Evolutionary conservation across 768 basidiomycete genomes (phyloP).

Genomic region (Pulveroboletus ravenelii): DNA sequence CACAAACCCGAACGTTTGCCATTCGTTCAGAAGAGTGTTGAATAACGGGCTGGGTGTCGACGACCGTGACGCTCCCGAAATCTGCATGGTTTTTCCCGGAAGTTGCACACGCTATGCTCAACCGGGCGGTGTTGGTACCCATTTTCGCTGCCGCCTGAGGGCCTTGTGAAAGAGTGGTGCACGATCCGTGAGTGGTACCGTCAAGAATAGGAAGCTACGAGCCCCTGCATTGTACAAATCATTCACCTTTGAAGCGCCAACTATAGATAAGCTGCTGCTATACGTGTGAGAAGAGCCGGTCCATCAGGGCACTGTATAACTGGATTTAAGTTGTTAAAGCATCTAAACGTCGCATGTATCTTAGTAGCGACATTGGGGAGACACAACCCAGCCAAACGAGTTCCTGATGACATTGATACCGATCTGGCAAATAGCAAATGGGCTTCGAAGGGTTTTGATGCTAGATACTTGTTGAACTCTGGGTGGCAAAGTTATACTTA

Average conservation of each 20-base stretch:
- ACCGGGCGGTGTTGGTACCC: conserved; percentile 36
- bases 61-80: conserved; percentile 43
- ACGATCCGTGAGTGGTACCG: conserved; percentile 55
- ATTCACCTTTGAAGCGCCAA: conserved; percentile 19
- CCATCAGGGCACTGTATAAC: conserved; percentile 24
- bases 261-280: background rate
- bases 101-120: conserved; percentile 35
- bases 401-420: conserved; percentile 60
- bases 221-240: conserved; percentile 39
- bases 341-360: background rate
- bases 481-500: no score
- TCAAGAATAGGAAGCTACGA: conserved; percentile 59
- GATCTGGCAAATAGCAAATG: conserved; percentile 69
- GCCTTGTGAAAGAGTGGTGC: conserved; percentile 50
- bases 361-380: background rate
- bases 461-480: conserved; percentile 46
- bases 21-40: conserved; percentile 52
- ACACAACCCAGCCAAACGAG: conserved; percentile 15
- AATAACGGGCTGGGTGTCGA: conserved; percentile 55
- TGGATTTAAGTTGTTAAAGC: conserved; percentile 11
- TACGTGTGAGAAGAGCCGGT: conserved; percentile 29
- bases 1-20: conserved; percentile 49
- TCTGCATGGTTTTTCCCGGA: conserved; percentile 38
- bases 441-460: conserved; percentile 43
- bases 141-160: conserved; percentile 24